Base-by-base conservation (phyloP, 2,329 filamentous ascomycete genomes). In the Zasmidium cellare region DNA sequence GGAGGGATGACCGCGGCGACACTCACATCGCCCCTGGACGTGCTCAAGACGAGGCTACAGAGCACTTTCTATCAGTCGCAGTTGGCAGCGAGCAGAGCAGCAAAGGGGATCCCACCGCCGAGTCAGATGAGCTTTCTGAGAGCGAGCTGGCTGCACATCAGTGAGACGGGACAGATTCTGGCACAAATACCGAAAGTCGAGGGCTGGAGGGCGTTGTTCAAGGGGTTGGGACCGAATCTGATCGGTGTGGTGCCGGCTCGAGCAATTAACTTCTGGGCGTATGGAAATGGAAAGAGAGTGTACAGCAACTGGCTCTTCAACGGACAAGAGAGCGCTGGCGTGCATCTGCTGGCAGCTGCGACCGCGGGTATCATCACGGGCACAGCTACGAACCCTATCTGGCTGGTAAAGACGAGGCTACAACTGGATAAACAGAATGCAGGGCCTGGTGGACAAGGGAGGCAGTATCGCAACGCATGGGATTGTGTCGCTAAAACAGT, bases 321-420 rank as follows among this genome's bases (percentile, higher is more conserved):
- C 65, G 85, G 88, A 50, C 72, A 86, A 66, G 84, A 92, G 70
- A 84, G 85, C 14, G 83, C 89, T 0, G 89, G 85, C 81, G 87
- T 96, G 11, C 91, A 96, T 72, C 80, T 96, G 9, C 79, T 84
- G 48, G 87, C 91, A 1, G 92, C 90, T 3, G 85, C 89, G 1
- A 81, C 83, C 16, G 92, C 92, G 1, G 92, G 92, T 1, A 84
- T 97, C 46, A 87, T 88, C 6, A 97, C 93, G 0, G 90, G 90
- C 48, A 97, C 93, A 1, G 90, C 89, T 20, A 97, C 92, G 38
- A 97, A 97, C 75, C 92, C 92, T 1, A 96, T 97, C 70, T 97
- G 92, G 92, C 84, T 97, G 62, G 86, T 97, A 71, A 97, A 97
- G 82, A 97, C 92, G 44, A 82, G 92, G 28, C 74, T 97, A 67